These are phyloP conservation scores for Grammothele lineata DNA, from an alignment of 768 basidiomycete genomes.

Conservation along the genomic window DNA sequence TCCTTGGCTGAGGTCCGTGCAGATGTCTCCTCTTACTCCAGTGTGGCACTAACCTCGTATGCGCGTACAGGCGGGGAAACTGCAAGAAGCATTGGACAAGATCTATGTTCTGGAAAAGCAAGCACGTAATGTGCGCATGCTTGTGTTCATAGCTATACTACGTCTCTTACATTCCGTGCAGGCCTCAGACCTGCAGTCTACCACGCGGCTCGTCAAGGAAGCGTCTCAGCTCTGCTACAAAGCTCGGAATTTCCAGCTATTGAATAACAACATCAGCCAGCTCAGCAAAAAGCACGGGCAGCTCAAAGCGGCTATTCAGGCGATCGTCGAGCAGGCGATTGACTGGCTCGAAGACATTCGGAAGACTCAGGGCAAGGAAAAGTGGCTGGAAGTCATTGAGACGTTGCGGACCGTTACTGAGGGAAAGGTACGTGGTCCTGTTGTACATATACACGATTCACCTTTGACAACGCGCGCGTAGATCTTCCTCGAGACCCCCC, in stretches of 20 bases:
- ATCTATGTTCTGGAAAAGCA: constrained; percentile 90
- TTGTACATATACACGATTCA: no score
- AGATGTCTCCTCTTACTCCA: neutral
- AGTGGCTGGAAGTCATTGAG: constrained; percentile 86
- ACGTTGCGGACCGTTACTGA: constrained; percentile 90
- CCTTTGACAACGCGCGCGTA: no score
- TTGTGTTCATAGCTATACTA: neutral
- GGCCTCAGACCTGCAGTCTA: constrained; percentile 94
- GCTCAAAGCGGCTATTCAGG: constrained; percentile 82
- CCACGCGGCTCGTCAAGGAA: constrained; percentile 76
- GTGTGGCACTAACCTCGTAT: constrained; percentile 10
- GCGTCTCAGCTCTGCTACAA: constrained; percentile 70
- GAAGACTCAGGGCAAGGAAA: constrained; percentile 57
- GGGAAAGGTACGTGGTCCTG: constrained; percentile 73
- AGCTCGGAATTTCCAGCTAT: constrained; percentile 59
- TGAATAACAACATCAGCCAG: constrained; percentile 64
- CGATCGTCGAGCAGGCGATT: constrained; percentile 87
- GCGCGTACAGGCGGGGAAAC: constrained; percentile 61
- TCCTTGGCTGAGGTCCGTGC: constrained; percentile 63
- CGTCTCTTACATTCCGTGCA: constrained; percentile 26
- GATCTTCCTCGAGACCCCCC: constrained; percentile 96
- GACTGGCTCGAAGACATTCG: constrained; percentile 78
- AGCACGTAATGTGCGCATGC: constrained; percentile 76
- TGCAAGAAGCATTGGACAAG: constrained; percentile 87
- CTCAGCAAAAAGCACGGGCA: constrained; percentile 98